These are phyloP conservation scores for Eremothecium gossypii DNA, from an alignment of 1,139 yeast genomes.

Conservation along the genomic window DNA sequence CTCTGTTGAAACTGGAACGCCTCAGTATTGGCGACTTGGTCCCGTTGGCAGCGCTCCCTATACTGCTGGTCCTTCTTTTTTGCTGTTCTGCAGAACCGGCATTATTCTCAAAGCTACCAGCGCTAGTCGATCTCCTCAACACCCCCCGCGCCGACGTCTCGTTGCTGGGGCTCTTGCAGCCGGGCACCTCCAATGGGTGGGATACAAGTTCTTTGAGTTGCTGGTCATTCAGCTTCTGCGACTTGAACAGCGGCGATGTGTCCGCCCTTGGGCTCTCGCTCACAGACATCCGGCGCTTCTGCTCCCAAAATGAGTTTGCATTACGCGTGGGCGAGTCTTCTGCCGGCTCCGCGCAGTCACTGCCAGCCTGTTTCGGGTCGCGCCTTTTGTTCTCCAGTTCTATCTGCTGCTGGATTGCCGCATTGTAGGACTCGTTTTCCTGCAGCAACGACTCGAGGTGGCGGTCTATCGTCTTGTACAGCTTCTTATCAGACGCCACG, in stretches of 20 bases:
- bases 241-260: constrained; percentile 10
- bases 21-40: not conserved
- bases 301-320: constrained; percentile 29
- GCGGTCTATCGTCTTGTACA: constrained; percentile 79
- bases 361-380: not conserved
- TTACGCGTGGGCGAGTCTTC: not conserved
- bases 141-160: constrained; percentile 6
- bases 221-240: constrained; percentile 29
- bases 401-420: constrained; percentile 23
- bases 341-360: no score
- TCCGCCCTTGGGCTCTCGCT: constrained; percentile 14
- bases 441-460: constrained; percentile 61
- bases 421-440: constrained; percentile 34
- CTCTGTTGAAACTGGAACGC: constrained; percentile 10
- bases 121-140: constrained; percentile 23
- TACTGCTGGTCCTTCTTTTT: constrained; percentile 15
- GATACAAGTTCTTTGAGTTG: constrained; percentile 28
- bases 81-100: constrained; percentile 10
- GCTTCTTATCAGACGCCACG: constrained; percentile 78
- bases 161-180: constrained; percentile 21
- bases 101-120: constrained; percentile 14
- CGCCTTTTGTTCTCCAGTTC: constrained; percentile 9
- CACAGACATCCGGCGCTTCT: constrained; percentile 30
- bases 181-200: constrained; percentile 12
- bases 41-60: not conserved